phyloP scores from a whole-genome alignment of 1,139 yeast species.

The Pichia sp. region DNA sequence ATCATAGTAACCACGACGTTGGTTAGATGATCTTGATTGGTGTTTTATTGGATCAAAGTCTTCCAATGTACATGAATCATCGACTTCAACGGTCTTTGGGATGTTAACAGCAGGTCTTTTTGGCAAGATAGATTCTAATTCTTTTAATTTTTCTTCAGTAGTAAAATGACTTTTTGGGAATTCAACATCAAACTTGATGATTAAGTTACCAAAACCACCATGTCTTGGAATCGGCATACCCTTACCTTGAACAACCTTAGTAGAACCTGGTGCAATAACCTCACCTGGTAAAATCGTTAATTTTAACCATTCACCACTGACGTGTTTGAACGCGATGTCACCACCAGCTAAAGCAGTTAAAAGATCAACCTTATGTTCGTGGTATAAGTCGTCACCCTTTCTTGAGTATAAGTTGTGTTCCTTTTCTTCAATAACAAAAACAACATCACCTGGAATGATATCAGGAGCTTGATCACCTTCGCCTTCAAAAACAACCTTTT shows the following conservation, averaged over 20 bases:
- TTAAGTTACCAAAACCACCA: constrained; percentile 70
- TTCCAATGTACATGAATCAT: constrained; percentile 66
- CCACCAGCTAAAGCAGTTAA: constrained; percentile 97
- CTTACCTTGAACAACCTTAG: constrained; percentile 81
- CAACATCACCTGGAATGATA: constrained; percentile 92
- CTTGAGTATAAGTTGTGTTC: constrained; percentile 77
- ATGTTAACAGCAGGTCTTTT: constrained; percentile 48
- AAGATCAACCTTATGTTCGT: constrained; percentile 83
- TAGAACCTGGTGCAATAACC: constrained; percentile 76
- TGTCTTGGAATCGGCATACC: constrained; percentile 91
- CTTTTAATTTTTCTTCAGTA: constrained; percentile 57
- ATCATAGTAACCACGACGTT: constrained; percentile 43
- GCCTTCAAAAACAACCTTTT: constrained; percentile 82
- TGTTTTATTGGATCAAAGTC: constrained; percentile 61
- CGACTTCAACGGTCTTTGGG: constrained; percentile 64
- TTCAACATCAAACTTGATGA: constrained; percentile 61
- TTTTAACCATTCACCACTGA: constrained; percentile 83
- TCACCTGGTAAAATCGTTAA: constrained; percentile 84
- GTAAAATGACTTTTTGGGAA: constrained; percentile 66
- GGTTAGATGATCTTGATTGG: constrained; percentile 32
- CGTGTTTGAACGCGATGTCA: constrained; percentile 75
- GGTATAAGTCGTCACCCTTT: constrained; percentile 82
- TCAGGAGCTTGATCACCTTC: constrained; percentile 98
- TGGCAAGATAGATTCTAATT: constrained; percentile 61
- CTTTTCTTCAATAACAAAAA: constrained; percentile 84